Evolutionary conservation across 805 yeast genomes (phyloP), one percentile per base, ranked within the genome.

Genomic region (Spathaspora girioi): DNA sequence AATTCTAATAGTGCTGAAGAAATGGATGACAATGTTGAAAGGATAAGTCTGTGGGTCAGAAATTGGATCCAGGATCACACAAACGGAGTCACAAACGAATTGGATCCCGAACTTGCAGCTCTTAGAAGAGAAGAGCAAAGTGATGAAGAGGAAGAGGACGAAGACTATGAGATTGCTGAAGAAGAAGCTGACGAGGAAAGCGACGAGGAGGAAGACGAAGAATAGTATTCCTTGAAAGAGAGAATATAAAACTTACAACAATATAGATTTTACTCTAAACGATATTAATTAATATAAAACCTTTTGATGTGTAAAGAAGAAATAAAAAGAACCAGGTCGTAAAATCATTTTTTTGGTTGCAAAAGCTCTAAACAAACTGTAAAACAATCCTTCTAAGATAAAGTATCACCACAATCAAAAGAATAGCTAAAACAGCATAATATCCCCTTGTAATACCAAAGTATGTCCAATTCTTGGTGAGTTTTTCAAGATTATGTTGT

Each of bases 1-100:
- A 73, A 70, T 45, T 87, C 96, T 53, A 84, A 93, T 64, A 68
- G 75, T 18, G 83, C 81, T 14, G 94, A 87, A 49, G 85, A 90
- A 43, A 79, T 92, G 75, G 96, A 89, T 51, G 79, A 79, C n/a
- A 94, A 94, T 59, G 87, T 90, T 9, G 86, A 81, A 15, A 77
- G 98, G 59, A 78, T 94, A 7, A 70, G 68, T 0, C 77, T 77
- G 7, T 94, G 99, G 98, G 73, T 79, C 18, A 78, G 79, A 42
- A 78, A 79, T 58, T 94, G 98, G 98, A 67, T 77, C 26, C 64
- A 71, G 40, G 88, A 88, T 63, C 71, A 66, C 51, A 60, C 61
- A 12, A 56, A 65, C 2, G 75, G 75, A 2, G 74, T 67, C 6
- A 58, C 67, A 43, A 69, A 67, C 49, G 73, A 62, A 46, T 57